Percentiles rank a stretch among this genome's conserved stretches.
phyloP scores from a whole-genome alignment of 306 rosid genomes.

The Hippophae tibetana region DNA sequence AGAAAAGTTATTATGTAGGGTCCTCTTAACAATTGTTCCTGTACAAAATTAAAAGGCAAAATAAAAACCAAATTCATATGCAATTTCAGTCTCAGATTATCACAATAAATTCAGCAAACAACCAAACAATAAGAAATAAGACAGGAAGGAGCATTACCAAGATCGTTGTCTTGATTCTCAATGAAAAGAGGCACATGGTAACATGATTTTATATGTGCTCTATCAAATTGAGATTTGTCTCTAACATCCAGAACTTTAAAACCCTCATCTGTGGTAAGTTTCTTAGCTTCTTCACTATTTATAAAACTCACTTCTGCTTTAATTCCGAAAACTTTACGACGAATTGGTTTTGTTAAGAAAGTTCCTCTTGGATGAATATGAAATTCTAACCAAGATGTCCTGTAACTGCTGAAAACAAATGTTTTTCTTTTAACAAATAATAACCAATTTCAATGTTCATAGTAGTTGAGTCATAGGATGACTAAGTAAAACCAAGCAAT shows the following conservation, averaged over 20 bases:
- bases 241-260: constrained; percentile 69
- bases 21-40: constrained; percentile 80
- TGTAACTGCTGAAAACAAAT: constrained; percentile 57
- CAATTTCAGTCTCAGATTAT: background rate
- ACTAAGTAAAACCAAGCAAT: too few relatives aligned
- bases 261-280: constrained; percentile 57
- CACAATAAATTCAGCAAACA: background rate
- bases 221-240: constrained; percentile 57
- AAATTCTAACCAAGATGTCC: constrained; percentile 47
- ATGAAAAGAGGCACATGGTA: constrained; percentile 80
- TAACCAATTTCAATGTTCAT: constrained; percentile 27
- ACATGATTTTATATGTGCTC: constrained; percentile 84
- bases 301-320: constrained; percentile 70
- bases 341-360: constrained; percentile 29
- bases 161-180: constrained; percentile 74
- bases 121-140: background rate
- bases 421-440: constrained; percentile 1
- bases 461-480: background rate
- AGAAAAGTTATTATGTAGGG: constrained; percentile 85
- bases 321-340: constrained; percentile 31
- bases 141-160: constrained; percentile 29
- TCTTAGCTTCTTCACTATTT: constrained; percentile 64
- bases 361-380: constrained; percentile 47
- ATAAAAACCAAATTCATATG: background rate
- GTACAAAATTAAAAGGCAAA: constrained; percentile 15